Evolutionary conservation across 1,284 basidiomycete genomes (phyloP).

Genomic region (Melampsora allii-populina): DNA sequence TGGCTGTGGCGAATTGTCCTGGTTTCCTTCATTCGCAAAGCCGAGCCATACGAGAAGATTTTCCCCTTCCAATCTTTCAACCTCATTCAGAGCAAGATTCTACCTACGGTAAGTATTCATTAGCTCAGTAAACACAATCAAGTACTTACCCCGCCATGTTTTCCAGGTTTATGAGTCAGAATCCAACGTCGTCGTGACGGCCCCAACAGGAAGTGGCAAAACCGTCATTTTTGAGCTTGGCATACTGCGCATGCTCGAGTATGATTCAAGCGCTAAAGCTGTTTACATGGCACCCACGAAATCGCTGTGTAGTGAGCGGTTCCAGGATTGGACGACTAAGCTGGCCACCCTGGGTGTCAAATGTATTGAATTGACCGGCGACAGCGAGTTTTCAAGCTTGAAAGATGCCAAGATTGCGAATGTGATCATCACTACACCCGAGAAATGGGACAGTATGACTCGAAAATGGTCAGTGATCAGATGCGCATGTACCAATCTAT

Average conservation of each 20-base stretch:
- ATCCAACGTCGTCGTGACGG: conserved; percentile 66
- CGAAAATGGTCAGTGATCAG: conserved; percentile 63
- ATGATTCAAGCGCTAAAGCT: conserved; percentile 61
- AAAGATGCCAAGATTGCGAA: conserved; percentile 68
- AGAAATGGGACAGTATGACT: conserved; percentile 91
- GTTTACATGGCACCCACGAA: conserved; percentile 95
- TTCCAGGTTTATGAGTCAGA: conserved; percentile 64
- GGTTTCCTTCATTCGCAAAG: conserved; percentile 54
- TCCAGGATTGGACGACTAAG: conserved; percentile 76
- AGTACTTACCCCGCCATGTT: conserved; percentile 7
- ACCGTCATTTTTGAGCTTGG: conserved; percentile 82
- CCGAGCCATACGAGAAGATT: conserved; percentile 70
- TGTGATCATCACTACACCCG: conserved; percentile 69
- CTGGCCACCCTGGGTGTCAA: conserved; percentile 69
- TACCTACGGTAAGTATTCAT: conserved; percentile 62
- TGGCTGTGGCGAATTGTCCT: neutral
- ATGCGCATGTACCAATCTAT: conserved; percentile 59
- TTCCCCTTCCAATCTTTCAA: conserved; percentile 90
- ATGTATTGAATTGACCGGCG: conserved; percentile 90
- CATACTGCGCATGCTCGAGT: conserved; percentile 70
- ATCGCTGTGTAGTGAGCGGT: conserved; percentile 73
- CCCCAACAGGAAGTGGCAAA: conserved; percentile 49
- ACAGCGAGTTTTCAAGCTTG: conserved; percentile 68
- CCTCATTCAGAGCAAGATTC: conserved; percentile 77
- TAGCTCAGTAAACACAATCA: neutral